A percentile compares a stretch with the other conserved stretches of the same genome.
These are phyloP conservation scores for Moniliella sp. DNA, from an alignment of 1,284 basidiomycete genomes.

Conservation along the genomic window DNA sequence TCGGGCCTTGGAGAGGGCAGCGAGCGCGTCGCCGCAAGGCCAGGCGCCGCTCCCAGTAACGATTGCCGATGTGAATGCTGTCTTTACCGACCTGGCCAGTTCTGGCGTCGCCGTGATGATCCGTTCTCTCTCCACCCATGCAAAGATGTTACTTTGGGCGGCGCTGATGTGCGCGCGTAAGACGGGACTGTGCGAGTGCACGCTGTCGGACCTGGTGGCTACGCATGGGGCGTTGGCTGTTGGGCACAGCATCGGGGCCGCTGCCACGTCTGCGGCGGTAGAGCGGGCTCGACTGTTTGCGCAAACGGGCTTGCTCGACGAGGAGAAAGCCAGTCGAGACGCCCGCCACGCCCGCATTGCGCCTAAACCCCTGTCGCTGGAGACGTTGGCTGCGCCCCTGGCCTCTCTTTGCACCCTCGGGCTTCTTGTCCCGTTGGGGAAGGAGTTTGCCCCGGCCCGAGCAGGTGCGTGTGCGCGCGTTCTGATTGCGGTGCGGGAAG, in stretches of 20 bases:
- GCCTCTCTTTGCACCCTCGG: constrained; percentile 15
- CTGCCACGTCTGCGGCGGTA: background rate
- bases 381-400: constrained; percentile 4
- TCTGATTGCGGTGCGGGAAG: constrained; percentile 20
- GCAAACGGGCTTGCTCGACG: background rate
- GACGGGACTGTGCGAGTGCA: constrained; percentile 66
- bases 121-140: constrained; percentile 15
- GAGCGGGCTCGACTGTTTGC: background rate
- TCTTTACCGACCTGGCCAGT: constrained; percentile 72
- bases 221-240: constrained; percentile 16
- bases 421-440: constrained; percentile 20
- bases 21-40: constrained; percentile 2
- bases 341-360: background rate
- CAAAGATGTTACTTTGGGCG: constrained; percentile 41
- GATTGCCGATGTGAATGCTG: constrained; percentile 53
- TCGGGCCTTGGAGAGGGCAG: constrained; percentile 17
- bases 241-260: constrained; percentile 8
- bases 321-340: background rate
- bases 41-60: constrained; percentile 38
- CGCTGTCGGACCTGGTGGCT: constrained; percentile 49
- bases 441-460: constrained; percentile 16
- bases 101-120: constrained; percentile 47
- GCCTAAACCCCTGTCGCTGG: constrained; percentile 2
- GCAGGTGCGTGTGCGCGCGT: constrained; percentile 15
- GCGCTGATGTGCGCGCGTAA: constrained; percentile 60